Evolutionary conservation across 1,284 basidiomycete genomes (phyloP).

Genomic region (Cryptococcus jaspeensis): DNA sequence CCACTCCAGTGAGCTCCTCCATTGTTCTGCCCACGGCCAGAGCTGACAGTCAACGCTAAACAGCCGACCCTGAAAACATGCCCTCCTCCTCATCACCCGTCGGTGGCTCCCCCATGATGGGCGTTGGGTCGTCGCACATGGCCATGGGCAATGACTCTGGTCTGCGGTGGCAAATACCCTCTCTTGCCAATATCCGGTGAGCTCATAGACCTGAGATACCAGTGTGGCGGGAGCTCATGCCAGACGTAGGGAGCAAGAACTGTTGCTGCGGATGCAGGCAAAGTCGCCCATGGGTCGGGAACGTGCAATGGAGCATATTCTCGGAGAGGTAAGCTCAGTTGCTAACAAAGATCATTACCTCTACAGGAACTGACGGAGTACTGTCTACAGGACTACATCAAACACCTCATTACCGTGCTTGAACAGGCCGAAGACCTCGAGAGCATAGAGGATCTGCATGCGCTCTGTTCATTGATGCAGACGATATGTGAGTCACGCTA

Average conservation of each 20-base stretch:
- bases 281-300: slow-evolving; percentile 54
- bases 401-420: slow-evolving; percentile 78
- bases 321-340: slow-evolving; percentile 36
- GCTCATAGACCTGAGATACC: too few species aligned
- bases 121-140: slow-evolving; percentile 11
- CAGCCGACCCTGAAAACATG: slow-evolving; percentile 29
- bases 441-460: slow-evolving; percentile 81
- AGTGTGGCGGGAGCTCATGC: too few species aligned
- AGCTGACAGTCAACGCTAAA: neutral
- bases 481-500: slow-evolving; percentile 71
- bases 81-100: slow-evolving; percentile 45
- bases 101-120: slow-evolving; percentile 33
- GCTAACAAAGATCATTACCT: neutral
- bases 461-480: slow-evolving; percentile 88
- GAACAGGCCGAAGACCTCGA: slow-evolving; percentile 89
- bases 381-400: slow-evolving; percentile 72
- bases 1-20: slow-evolving; percentile 27
- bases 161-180: slow-evolving; percentile 38
- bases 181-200: slow-evolving; percentile 43
- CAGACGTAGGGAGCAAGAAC: slow-evolving; percentile 38
- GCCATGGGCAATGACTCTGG: slow-evolving; percentile 7
- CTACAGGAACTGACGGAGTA: neutral
- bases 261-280: slow-evolving; percentile 43
- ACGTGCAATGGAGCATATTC: slow-evolving; percentile 76
- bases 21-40: neutral